Base-by-base conservation (phyloP, 176 grass and related monocot species). In the Aegilops sharonensis region DNA sequence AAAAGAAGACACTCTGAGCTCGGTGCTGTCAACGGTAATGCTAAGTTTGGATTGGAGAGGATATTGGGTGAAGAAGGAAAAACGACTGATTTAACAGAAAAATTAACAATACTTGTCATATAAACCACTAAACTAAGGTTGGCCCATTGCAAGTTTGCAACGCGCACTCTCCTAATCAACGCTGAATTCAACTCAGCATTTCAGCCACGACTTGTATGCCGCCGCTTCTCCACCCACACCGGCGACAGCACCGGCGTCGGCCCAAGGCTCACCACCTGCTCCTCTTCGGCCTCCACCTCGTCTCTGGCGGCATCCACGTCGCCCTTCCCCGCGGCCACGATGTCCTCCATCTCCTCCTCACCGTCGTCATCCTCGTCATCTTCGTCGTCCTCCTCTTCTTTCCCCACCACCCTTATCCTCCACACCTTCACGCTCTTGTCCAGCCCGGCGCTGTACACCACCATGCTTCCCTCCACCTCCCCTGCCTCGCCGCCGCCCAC, bases 361-460 rank as follows among this genome's bases (percentile, higher is more conserved):
- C 9, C n/a, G 9, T 14, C 29, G 24, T 31, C 71, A 4, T 91
- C 68, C 0, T 37, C 62, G 0, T 85, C 72, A 0, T 78, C 79
- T 0, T 89, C 90, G 0, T 85, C 81, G 0, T 85, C 83, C 3
- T 84, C 89, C 31, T 92, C 87, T 30, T 89, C 83, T 15, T 90
- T 92, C 0, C 82, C 94, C 27, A 92, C 12, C n/a, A 98, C 93
- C 30, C 90, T 89, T 73, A 98, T 93, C 72, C 95, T 92, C 95
- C 95, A 98, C 23, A 93, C 95, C 88, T 98, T 98, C 35, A 98
- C 93, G 85, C 92, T 95, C 77, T 73, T 87, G 84, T 98, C 95
- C 61, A 92, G 80, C 75, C 95, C 94, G 0, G 93, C 89, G 50
- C 93, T 98, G 82, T 98, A 98, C 6, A 98, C 82, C 67, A 98